Conservation (phyloP, 305 asterid genomes). For the Solanum hybrid region DNA sequence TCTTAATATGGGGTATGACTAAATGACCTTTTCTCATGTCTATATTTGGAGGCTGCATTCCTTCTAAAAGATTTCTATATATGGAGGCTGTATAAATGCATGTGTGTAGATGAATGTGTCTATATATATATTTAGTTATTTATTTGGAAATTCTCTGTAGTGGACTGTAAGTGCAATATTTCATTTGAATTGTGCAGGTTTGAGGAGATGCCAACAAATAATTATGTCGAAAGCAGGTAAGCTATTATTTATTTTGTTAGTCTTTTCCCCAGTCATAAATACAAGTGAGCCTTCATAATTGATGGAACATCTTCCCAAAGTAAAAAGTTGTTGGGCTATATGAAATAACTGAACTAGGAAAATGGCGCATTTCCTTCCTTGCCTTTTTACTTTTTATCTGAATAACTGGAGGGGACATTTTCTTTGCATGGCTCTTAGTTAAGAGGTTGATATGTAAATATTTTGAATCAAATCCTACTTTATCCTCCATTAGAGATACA, state of each 20-base stretch:
- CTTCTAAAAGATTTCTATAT: background rate
- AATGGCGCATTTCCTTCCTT: background rate
- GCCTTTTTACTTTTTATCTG: background rate
- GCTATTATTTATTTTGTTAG: background rate
- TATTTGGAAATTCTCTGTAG: background rate
- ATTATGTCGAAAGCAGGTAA: conserved; percentile 92
- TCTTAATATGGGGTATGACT: conserved; percentile 80
- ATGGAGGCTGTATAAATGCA: background rate
- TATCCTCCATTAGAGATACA: background rate
- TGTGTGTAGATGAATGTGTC: background rate
- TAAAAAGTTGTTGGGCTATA: background rate
- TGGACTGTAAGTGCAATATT: background rate
- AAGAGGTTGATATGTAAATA: background rate
- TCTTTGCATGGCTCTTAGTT: background rate
- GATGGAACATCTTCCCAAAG: background rate
- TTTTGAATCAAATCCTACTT: background rate
- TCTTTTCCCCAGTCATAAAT: background rate
- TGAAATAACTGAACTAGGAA: background rate
- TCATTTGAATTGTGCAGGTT: conserved; percentile 44
- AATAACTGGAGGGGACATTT: background rate
- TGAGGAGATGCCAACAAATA: conserved; percentile 96
- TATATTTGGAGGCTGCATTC: background rate
- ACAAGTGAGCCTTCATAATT: background rate
- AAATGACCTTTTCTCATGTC: background rate
- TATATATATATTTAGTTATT: background rate